Evolutionary conservation across 2,329 filamentous ascomycete genomes (phyloP).

Genomic region (Xylaria sp.): DNA sequence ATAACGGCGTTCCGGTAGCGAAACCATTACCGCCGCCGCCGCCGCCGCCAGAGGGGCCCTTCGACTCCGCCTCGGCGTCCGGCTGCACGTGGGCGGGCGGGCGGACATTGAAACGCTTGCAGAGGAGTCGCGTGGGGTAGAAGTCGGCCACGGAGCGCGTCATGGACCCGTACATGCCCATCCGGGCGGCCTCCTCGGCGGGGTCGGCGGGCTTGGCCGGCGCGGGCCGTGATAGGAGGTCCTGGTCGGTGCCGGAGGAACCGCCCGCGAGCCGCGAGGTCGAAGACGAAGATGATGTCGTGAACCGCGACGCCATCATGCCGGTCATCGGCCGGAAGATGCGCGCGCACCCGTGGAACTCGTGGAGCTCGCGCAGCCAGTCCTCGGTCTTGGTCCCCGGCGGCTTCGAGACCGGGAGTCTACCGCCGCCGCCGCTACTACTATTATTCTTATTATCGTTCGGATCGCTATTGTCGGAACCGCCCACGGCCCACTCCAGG

Average conservation of each 20-base stretch:
- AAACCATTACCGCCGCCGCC: slow-evolving; percentile 8
- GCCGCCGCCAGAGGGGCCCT: slow-evolving; percentile 5
- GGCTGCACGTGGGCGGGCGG: slow-evolving; percentile 69
- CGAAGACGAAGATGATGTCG: slow-evolving; percentile 53
- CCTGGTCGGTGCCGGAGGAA: slow-evolving; percentile 21
- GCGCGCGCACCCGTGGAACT: slow-evolving; percentile 68
- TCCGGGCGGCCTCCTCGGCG: slow-evolving; percentile 80
- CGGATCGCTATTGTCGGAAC: no score
- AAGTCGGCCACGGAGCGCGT: slow-evolving; percentile 75
- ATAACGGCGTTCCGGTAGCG: background rate
- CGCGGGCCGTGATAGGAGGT: slow-evolving; percentile 49
- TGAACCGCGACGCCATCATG: slow-evolving; percentile 92
- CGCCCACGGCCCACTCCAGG: slow-evolving; percentile 77
- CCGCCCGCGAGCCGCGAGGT: slow-evolving; percentile 38
- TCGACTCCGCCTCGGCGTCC: slow-evolving; percentile 45
- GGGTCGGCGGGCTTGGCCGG: slow-evolving; percentile 68
- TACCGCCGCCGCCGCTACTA: slow-evolving; percentile 39
- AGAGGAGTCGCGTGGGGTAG: slow-evolving; percentile 81
- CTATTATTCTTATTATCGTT: no score
- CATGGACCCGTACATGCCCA: slow-evolving; percentile 92
- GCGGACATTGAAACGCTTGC: slow-evolving; percentile 90
- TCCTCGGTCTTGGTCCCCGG: slow-evolving; percentile 62
- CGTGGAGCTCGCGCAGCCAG: slow-evolving; percentile 75
- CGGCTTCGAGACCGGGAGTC: slow-evolving; percentile 38
- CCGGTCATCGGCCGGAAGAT: slow-evolving; percentile 93